These are phyloP conservation scores for Fusarium scirpi DNA, from an alignment of 2,329 filamentous ascomycete species.

Conservation along the genomic window DNA sequence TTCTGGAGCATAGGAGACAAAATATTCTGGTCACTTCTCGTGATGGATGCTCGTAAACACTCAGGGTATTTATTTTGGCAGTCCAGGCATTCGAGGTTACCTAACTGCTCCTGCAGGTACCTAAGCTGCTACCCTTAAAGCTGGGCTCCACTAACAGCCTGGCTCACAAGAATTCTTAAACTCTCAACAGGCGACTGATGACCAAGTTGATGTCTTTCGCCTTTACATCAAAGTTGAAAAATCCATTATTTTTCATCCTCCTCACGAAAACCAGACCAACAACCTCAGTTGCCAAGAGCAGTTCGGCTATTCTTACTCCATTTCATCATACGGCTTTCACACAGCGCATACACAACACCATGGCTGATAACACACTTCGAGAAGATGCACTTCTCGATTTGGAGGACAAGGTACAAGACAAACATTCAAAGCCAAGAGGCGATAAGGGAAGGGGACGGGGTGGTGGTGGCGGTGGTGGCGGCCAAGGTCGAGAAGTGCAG, in stretches of 20 bases:
- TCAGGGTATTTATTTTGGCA: background rate
- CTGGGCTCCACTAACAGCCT: slow-evolving; percentile 2
- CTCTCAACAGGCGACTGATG: background rate
- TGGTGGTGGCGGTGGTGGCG: slow-evolving; percentile 49
- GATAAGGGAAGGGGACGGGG: slow-evolving; percentile 43
- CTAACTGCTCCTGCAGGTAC: background rate
- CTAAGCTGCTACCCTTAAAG: background rate
- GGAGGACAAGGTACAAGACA: slow-evolving; percentile 45
- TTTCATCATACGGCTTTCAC: background rate
- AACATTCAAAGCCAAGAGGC: slow-evolving; percentile 34
- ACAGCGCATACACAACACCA: slow-evolving; percentile 16
- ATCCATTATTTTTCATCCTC: background rate
- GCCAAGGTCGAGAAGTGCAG: slow-evolving; percentile 58
- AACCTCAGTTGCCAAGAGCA: background rate
- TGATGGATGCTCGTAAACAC: background rate
- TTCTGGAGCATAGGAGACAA: background rate
- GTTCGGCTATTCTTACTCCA: background rate
- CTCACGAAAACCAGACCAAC: background rate
- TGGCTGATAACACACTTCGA: slow-evolving; percentile 31
- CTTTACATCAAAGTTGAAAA: slow-evolving; percentile 2
- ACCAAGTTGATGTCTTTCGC: slow-evolving; percentile 9
- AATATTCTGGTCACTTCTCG: background rate
- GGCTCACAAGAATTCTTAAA: slow-evolving; percentile 9
- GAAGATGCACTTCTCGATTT: slow-evolving; percentile 34
- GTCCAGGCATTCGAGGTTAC: background rate